Conservation (phyloP, 2,329 filamentous ascomycete genomes). For the Pseudocercospora pini-densiflorae region DNA sequence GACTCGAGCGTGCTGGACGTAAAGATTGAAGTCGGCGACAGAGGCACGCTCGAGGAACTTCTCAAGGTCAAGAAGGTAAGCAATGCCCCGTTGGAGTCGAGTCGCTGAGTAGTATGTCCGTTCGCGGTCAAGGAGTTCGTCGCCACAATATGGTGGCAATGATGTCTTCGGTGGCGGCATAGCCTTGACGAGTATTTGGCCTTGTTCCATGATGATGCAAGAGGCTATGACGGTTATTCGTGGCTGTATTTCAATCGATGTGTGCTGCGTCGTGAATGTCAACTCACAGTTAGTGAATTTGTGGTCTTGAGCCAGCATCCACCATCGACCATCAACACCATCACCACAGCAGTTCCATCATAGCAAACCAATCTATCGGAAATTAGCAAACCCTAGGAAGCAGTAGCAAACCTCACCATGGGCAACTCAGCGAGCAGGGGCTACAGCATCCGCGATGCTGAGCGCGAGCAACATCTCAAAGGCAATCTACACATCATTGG, state of each 20-base stretch:
- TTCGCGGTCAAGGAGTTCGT: background rate
- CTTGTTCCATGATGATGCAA: background rate
- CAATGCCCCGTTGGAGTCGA: background rate
- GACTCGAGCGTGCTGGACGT: constrained; percentile 6
- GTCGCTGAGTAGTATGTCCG: background rate
- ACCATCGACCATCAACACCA: background rate
- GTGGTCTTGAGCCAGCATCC: background rate
- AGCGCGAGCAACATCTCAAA: background rate
- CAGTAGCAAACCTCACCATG: background rate
- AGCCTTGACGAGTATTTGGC: background rate
- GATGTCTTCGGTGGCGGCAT: background rate
- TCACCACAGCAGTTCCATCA: background rate
- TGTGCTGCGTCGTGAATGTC: background rate
- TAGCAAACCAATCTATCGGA: background rate
- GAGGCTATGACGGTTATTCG: background rate
- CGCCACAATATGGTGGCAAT: background rate
- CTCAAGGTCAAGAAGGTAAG: background rate
- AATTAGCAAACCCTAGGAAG: background rate
- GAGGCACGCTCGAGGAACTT: constrained; percentile 1
- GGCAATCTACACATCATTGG: background rate
- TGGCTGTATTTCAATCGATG: background rate
- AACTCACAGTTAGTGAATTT: background rate
- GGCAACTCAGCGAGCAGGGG: background rate
- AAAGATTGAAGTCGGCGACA: constrained; percentile 3
- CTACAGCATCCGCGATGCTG: background rate